Percentiles rank a stretch among this genome's conserved stretches.
These are phyloP conservation scores for Leccinum boreale DNA, from an alignment of 768 basidiomycete species.

Conservation along the genomic window DNA sequence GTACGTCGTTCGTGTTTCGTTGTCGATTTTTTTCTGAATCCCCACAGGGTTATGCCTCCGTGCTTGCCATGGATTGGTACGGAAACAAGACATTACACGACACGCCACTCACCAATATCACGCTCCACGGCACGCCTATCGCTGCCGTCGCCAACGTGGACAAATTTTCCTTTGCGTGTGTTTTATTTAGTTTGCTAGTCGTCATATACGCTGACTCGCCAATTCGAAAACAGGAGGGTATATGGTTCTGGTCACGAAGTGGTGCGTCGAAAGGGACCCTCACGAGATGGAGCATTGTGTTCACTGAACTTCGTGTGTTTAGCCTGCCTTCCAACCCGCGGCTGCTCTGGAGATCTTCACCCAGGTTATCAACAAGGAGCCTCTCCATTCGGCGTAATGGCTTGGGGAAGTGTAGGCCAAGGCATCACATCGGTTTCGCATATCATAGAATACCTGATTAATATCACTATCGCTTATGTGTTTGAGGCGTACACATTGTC, in stretches of 20 bases:
- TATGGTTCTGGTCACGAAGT: constrained; percentile 62
- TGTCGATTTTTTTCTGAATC: neutral
- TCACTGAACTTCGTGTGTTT: neutral
- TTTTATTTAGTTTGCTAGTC: constrained; percentile 1
- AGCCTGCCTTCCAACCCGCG: neutral
- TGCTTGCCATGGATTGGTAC: constrained; percentile 46
- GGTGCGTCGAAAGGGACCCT: constrained; percentile 36
- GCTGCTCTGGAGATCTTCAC: neutral
- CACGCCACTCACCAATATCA: constrained; percentile 51
- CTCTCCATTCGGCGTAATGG: no score
- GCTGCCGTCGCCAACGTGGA: constrained; percentile 63
- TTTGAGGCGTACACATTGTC: no score
- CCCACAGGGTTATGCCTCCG: constrained; percentile 32
- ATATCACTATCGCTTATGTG: no score
- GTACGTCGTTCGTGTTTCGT: constrained; percentile 27
- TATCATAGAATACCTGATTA: no score
- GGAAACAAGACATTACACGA: constrained; percentile 38
- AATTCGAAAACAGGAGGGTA: constrained; percentile 41
- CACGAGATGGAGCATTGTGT: neutral
- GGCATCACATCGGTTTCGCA: no score
- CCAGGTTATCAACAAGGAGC: neutral
- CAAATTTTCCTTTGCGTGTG: constrained; percentile 66
- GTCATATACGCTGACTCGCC: neutral
- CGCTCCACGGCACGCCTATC: constrained; percentile 47
- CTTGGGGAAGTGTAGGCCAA: no score